Base-by-base conservation (phyloP, 306 rosid species). In the Hippophae tibetana region DNA sequence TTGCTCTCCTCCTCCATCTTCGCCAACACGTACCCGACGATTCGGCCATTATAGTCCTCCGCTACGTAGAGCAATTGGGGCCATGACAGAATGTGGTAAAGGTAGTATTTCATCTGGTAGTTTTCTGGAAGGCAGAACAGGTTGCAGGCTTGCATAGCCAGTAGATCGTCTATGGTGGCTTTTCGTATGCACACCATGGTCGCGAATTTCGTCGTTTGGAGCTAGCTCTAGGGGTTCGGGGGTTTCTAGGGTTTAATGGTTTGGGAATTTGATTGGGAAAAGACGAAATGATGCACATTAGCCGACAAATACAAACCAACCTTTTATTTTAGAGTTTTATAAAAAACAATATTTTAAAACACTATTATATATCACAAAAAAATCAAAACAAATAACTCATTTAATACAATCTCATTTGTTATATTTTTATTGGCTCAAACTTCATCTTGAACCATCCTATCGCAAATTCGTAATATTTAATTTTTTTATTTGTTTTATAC, bases 61-160 rank as follows among this genome's bases (percentile, higher is more conserved):
- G 97, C 99, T 41, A 93, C 99, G 79, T 93, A 88, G 62, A 93
- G 99, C 0, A 93, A 84, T 63, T 93, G 97, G 0, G 99, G 99
- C 99, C 97, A 93, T 0, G 98, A 87, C 64, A 92, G 98, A 70
- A 92, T 92, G 76, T 92, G 89, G 62, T 92, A 92, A 61, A 92
- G 85, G 64, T 93, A 93, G 74, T 88, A 93, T 63, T 93, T 93
- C 99, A 93, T 93, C 71, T 88, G 97, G 83, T 88, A 93, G 48
- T 86, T 88, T 70, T 88, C 99, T 0, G 94, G 94, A 1, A 93
- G 86, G 61, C 99, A 93, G 81, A 93, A 88, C 7, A 85, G 83
- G 53, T 92, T 92, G 80, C 99, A 92, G 0, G 97, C 93, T 48
- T 92, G 99, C 99, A 92, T 92, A 18, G 95, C 99, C 38, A 92